Base-by-base conservation (phyloP, 2,329 filamentous ascomycete genomes). In the Penicillium sp. region DNA sequence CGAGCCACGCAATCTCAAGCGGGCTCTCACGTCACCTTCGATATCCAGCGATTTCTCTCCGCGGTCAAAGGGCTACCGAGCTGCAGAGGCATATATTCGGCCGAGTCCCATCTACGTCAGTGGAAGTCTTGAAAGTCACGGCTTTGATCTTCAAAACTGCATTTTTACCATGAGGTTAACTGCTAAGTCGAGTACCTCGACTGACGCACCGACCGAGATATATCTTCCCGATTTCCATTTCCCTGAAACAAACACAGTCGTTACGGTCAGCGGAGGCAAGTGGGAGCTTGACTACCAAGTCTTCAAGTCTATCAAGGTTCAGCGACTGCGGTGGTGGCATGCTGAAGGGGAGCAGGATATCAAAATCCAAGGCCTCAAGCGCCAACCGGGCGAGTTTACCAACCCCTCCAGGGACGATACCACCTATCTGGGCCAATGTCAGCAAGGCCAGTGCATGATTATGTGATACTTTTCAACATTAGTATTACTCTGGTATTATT, bases 161-260 rank as follows among this genome's bases (percentile, higher is more conserved):
- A 80, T 79, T 8, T 97, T 95, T 69, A 83, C 79, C 4, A 78
- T 98, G 46, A 79, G 81, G 13, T 69, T 98, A 23, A 73, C 78
- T 0, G 84, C 87, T 2, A 72, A 80, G 2, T 78, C 76, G 29
- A 68, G 81, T 1, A 83, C 84, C 2, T 66, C 75, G 3, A 79
- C 88, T 33, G 81, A 86, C 0, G 74, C 76, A 1, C 89, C 90
- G 0, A 97, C 92, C 0, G 80, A 89, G 39, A 78, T 97, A 7
- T 95, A 88, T 68, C 76, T 98, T 2, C 93, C 93, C 0, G 88
- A 91, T 49, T 96, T 88, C 64, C 93, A 98, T 71, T 98, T 95
- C 67, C 91, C 92, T 1, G 81, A 83, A 46, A 81, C 86, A 42
- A 77, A 81, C 39, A 87, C 84, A 33, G 78, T 78, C 0, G 83